These are phyloP conservation scores for Ophiostoma australiae DNA, from an alignment of 2,329 filamentous ascomycete genomes.

Conservation along the genomic window DNA sequence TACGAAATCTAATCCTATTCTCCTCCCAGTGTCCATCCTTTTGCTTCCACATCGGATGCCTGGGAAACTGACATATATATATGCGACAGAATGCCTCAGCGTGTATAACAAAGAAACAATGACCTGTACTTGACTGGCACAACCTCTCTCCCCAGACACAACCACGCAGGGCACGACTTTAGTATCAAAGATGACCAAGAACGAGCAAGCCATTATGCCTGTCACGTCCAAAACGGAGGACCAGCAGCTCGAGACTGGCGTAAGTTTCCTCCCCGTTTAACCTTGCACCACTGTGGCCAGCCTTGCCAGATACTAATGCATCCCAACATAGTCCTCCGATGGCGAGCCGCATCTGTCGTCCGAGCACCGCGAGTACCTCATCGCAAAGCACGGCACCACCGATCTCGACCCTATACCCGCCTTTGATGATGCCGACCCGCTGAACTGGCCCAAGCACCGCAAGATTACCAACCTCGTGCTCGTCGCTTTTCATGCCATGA, in stretches of 20 bases:
- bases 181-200: not conserved
- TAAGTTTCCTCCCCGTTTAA: not conserved
- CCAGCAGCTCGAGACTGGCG: not conserved
- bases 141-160: not conserved
- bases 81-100: not conserved
- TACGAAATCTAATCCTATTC: not conserved
- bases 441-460: constrained; percentile 22
- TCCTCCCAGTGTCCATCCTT: not conserved
- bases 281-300: not conserved
- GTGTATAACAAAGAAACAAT: not conserved
- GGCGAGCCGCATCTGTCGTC: constrained; percentile 16
- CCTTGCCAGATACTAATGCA: not conserved
- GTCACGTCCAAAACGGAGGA: not conserved
- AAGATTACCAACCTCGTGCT: constrained; percentile 49
- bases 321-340: not conserved
- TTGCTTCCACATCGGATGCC: not conserved
- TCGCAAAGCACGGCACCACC: constrained; percentile 19
- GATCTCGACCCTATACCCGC: constrained; percentile 22
- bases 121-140: not conserved
- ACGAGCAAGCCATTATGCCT: not conserved
- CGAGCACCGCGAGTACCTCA: constrained; percentile 21
- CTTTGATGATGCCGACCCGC: constrained; percentile 21
- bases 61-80: not conserved
- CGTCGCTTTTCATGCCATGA: constrained; percentile 54
- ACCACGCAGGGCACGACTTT: not conserved